These are phyloP conservation scores for Tylopilus felleus DNA, from an alignment of 768 basidiomycete genomes.

Conservation along the genomic window DNA sequence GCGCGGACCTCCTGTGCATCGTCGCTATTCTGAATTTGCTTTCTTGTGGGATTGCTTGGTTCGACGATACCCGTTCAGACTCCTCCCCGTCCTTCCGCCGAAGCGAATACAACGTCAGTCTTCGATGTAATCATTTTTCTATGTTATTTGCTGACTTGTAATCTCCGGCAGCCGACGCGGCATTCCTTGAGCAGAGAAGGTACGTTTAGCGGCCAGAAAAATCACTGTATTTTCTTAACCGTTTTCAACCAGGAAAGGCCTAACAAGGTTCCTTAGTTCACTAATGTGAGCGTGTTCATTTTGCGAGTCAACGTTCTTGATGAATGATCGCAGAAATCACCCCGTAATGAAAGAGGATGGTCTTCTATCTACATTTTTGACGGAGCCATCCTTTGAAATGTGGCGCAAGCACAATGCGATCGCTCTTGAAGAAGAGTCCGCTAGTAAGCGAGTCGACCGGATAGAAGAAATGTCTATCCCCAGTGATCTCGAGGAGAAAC, in stretches of 20 bases:
- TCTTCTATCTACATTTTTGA: constrained; percentile 74
- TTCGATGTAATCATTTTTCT: not conserved
- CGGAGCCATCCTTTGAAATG: constrained; percentile 77
- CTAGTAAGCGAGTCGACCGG: constrained; percentile 71
- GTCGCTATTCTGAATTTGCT: constrained; percentile 92
- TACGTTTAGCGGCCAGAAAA: constrained; percentile 26
- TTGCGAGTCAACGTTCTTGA: not conserved
- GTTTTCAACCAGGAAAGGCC: constrained; percentile 57
- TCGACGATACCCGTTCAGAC: constrained; percentile 89
- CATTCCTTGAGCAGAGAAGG: constrained; percentile 90
- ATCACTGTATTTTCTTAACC: not conserved
- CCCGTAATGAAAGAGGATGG: constrained; percentile 89
- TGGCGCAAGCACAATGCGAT: constrained; percentile 82
- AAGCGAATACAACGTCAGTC: constrained; percentile 86
- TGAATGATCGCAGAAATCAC: constrained; percentile 64
- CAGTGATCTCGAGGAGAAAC: constrained; percentile 87
- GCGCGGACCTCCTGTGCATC: constrained; percentile 65
- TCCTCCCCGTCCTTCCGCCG: constrained; percentile 84
- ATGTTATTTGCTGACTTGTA: constrained; percentile 2
- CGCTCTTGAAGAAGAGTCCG: constrained; percentile 85
- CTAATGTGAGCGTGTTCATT: constrained; percentile 53
- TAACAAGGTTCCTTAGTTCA: constrained; percentile 76
- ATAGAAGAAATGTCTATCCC: constrained; percentile 92
- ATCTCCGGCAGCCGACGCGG: constrained; percentile 64
- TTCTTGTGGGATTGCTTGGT: constrained; percentile 85